Evolutionary conservation across 148 eudicot genomes (phyloP).

Genomic region (Nepenthes mirabilis): DNA sequence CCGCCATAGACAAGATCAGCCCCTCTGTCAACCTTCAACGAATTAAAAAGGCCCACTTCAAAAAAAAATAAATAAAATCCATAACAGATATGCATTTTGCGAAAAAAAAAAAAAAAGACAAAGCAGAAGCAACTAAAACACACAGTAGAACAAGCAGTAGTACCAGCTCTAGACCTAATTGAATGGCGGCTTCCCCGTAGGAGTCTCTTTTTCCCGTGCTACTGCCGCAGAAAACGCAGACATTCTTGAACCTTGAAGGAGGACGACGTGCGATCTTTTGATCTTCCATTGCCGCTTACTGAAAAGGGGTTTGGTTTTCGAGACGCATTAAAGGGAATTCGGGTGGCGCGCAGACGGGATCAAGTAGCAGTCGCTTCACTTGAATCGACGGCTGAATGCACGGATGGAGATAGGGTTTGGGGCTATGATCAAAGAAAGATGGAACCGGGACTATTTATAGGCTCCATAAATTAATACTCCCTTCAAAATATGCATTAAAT

Average conservation of each 20-base stretch:
- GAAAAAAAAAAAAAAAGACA: background rate
- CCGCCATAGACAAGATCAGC: conserved; percentile 11
- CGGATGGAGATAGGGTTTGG: no score
- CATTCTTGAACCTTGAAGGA: conserved; percentile 21
- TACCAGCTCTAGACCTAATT: conserved; percentile 17
- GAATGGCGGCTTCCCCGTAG: conserved; percentile 20
- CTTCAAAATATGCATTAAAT: no score
- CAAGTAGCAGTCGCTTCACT: background rate
- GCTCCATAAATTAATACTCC: no score
- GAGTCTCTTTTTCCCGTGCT: conserved; percentile 26
- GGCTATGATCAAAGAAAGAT: no score
- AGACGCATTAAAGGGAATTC: background rate
- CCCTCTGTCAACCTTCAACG: conserved; percentile 7
- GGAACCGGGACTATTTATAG: no score
- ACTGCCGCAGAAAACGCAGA: conserved; percentile 26
- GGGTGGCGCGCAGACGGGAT: background rate
- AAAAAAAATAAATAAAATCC: background rate
- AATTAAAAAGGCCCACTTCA: background rate
- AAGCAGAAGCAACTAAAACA: background rate
- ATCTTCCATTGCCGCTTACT: background rate
- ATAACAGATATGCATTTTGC: background rate
- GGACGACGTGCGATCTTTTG: background rate
- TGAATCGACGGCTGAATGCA: no score
- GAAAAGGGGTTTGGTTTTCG: background rate
- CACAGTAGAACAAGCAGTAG: background rate